A percentile compares a stretch with the other conserved stretches of the same genome.
Conservation (phyloP, 805 yeast species). For the Candida jianshihensis region DNA sequence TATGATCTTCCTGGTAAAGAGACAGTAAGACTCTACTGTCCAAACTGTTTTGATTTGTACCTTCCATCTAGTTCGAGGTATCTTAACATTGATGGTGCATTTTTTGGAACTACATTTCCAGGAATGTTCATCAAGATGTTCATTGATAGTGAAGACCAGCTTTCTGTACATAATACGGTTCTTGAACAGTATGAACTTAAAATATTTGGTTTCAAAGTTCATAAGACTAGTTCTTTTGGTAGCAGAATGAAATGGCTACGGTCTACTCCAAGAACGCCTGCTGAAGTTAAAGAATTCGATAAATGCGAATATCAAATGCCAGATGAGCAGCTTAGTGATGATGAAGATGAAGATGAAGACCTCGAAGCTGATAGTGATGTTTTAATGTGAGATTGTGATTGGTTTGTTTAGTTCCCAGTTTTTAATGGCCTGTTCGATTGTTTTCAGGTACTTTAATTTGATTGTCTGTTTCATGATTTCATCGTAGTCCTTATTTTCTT, state of each 20-base stretch:
- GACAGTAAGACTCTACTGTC: conserved; percentile 89
- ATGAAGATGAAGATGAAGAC: conserved; percentile 23
- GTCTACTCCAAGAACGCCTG: conserved; percentile 57
- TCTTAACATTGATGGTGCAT: conserved; percentile 90
- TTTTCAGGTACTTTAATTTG: conserved; percentile 76
- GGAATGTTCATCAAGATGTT: conserved; percentile 87
- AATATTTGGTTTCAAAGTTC: conserved; percentile 81
- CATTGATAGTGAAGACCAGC: conserved; percentile 81
- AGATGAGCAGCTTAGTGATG: conserved; percentile 26
- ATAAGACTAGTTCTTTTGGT: conserved; percentile 70
- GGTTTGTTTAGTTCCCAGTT: conserved; percentile 75
- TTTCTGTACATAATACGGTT: conserved; percentile 41
- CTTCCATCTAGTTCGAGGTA: conserved; percentile 83
- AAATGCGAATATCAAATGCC: conserved; percentile 60
- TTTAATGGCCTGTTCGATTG: conserved; percentile 63
- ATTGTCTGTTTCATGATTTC: conserved; percentile 61
- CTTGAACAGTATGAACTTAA: conserved; percentile 55
- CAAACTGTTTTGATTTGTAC: conserved; percentile 88
- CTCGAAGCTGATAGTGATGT: conserved; percentile 19
- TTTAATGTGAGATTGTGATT: conserved; percentile 54
- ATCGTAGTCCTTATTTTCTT: conserved; percentile 36
- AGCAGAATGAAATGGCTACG: conserved; percentile 97
- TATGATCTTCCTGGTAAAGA: conserved; percentile 88
- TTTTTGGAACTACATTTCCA: conserved; percentile 93
- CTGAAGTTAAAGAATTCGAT: conserved; percentile 55